A percentile compares a stretch with the other conserved stretches of the same genome.
phyloP scores from a whole-genome alignment of 345 rosid genomes.

The Ceriops tagal region DNA sequence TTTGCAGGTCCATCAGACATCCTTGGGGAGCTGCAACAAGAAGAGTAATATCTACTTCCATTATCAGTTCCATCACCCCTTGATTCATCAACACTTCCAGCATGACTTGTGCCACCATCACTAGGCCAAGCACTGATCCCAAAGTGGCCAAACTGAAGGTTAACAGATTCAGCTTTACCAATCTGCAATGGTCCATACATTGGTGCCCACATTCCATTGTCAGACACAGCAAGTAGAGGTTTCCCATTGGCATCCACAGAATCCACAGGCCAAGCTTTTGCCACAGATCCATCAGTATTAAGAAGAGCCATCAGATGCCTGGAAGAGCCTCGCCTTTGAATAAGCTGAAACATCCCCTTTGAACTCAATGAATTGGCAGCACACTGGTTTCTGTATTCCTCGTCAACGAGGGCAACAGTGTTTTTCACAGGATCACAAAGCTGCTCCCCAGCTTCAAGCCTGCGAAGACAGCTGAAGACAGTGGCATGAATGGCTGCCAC shows the following conservation, averaged over 20 bases:
- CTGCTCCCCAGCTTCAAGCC: conserved; percentile 80
- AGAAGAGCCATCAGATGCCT: conserved; percentile 98
- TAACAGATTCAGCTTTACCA: conserved; percentile 82
- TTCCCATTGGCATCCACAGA: conserved; percentile 54
- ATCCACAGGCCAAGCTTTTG: conserved; percentile 90
- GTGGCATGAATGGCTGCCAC: conserved; percentile 98
- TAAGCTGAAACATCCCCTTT: conserved; percentile 96
- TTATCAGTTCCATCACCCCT: conserved; percentile 74
- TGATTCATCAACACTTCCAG: conserved; percentile 87
- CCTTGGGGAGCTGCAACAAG: conserved; percentile 98
- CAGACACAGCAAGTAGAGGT: conserved; percentile 39
- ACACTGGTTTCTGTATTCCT: conserved; percentile 92
- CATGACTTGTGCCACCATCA: conserved; percentile 89
- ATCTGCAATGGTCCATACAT: conserved; percentile 78
- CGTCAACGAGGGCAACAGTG: conserved; percentile 71
- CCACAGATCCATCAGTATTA: conserved; percentile 89
- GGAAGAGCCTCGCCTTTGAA: conserved; percentile 89
- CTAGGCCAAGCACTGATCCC: conserved; percentile 99
- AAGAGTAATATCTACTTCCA: conserved; percentile 76
- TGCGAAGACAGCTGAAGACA: conserved; percentile 87
- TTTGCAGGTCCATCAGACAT: conserved; percentile 76
- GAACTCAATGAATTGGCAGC: conserved; percentile 89
- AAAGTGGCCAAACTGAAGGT: conserved; percentile 91
- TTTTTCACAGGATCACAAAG: conserved; percentile 77
- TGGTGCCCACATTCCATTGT: conserved; percentile 53